These are phyloP conservation scores for Pilatotrama ljubarskyi DNA, from an alignment of 768 basidiomycete species.

Conservation along the genomic window DNA sequence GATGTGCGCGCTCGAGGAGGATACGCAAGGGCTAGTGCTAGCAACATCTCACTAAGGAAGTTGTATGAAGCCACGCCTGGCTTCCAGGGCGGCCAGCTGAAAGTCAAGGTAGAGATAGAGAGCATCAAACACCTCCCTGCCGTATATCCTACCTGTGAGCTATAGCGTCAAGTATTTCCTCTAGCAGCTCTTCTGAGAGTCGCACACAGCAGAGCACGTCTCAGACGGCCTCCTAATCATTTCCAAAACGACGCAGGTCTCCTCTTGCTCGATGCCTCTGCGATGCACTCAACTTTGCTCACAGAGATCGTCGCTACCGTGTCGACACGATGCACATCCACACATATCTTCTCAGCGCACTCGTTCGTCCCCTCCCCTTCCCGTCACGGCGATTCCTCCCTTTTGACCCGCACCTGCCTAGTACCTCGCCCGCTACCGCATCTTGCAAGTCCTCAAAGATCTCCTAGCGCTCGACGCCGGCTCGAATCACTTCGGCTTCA, in stretches of 20 bases:
- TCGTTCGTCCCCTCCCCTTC: neutral
- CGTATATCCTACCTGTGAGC: slow-evolving; percentile 42
- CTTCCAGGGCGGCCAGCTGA: slow-evolving; percentile 14
- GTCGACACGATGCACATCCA: slow-evolving; percentile 47
- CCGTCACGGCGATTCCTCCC: too few relatives aligned
- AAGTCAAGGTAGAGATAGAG: slow-evolving; percentile 43
- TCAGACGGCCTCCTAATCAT: slow-evolving; percentile 36
- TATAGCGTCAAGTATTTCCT: neutral
- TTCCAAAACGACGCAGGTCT: slow-evolving; percentile 32
- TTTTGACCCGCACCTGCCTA: neutral
- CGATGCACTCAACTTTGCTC: slow-evolving; percentile 2
- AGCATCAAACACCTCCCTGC: slow-evolving; percentile 43
- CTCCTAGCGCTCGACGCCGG: slow-evolving; percentile 39
- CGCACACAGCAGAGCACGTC: slow-evolving; percentile 29
- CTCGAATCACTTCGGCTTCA: slow-evolving; percentile 3
- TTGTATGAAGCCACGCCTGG: slow-evolving; percentile 24
- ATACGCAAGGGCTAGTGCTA: slow-evolving; percentile 9
- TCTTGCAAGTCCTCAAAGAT: slow-evolving; percentile 46
- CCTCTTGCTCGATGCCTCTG: neutral
- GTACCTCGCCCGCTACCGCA: slow-evolving; percentile 54
- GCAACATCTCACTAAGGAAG: slow-evolving; percentile 36
- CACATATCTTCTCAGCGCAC: slow-evolving; percentile 45
- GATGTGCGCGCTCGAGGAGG: slow-evolving; percentile 30
- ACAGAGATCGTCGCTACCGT: slow-evolving; percentile 45
- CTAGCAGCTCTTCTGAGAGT: neutral